A percentile compares a stretch with the other conserved stretches of the same genome.
phyloP scores from a whole-genome alignment of 768 basidiomycete species.

The Chalciporus pseudorubinellus region DNA sequence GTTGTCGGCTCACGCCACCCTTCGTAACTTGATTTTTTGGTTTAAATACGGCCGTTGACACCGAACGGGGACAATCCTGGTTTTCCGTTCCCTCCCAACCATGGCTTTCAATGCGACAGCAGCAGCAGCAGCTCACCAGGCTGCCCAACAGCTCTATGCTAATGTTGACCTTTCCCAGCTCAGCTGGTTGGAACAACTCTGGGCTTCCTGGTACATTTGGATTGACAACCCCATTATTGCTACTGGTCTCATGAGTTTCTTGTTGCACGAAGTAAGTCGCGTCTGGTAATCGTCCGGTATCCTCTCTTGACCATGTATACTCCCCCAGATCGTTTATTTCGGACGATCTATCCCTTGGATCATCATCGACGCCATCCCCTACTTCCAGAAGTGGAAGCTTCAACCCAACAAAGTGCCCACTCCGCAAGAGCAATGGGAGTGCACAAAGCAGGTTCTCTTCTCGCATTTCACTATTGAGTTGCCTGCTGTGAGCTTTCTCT shows the following conservation, averaged over 20 bases:
- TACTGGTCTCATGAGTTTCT: slow-evolving; percentile 89
- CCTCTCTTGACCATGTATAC: background rate
- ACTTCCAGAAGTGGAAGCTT: slow-evolving; percentile 92
- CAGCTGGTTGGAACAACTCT: slow-evolving; percentile 72
- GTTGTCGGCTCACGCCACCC: slow-evolving; percentile 28
- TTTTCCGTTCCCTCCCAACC: slow-evolving; percentile 6
- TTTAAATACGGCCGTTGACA: slow-evolving; percentile 1
- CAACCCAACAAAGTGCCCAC: slow-evolving; percentile 86
- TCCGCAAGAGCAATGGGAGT: slow-evolving; percentile 85
- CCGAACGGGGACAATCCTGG: background rate
- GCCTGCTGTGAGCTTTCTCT: slow-evolving; percentile 60
- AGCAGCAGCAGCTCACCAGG: slow-evolving; percentile 18
- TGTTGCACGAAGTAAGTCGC: slow-evolving; percentile 83
- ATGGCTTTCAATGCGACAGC: slow-evolving; percentile 47
- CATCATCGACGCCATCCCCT: slow-evolving; percentile 90
- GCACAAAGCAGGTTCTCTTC: slow-evolving; percentile 90
- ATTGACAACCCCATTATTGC: slow-evolving; percentile 90
- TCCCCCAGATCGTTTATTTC: slow-evolving; percentile 84
- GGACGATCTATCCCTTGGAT: slow-evolving; percentile 95
- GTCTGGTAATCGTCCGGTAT: background rate
- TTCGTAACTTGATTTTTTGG: slow-evolving; percentile 11
- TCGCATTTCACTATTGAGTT: slow-evolving; percentile 96
- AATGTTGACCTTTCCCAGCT: slow-evolving; percentile 58
- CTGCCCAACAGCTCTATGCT: slow-evolving; percentile 50
- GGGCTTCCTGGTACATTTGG: slow-evolving; percentile 83